Conservation (phyloP, 2,329 filamentous ascomycete genomes). For the Verruconis gallopava region DNA sequence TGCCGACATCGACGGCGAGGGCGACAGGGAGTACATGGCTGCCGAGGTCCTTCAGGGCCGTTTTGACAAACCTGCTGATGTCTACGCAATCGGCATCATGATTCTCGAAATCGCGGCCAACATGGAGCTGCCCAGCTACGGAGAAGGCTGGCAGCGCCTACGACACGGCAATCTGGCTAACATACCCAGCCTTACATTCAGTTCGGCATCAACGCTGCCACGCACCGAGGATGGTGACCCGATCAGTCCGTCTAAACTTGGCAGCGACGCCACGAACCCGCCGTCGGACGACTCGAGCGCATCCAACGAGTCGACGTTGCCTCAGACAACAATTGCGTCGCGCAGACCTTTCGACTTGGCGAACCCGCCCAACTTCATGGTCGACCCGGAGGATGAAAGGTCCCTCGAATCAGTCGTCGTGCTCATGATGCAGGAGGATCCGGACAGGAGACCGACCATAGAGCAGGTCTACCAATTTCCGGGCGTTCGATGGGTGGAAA, state of each 20-base stretch:
- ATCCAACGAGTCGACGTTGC: conserved; percentile 16
- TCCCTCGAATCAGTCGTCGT: conserved; percentile 74
- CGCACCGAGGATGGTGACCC: conserved; percentile 64
- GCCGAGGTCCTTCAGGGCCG: conserved; percentile 80
- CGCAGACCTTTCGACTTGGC: conserved; percentile 40
- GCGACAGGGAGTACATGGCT: conserved; percentile 91
- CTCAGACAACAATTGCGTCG: neutral
- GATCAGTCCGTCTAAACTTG: conserved; percentile 20
- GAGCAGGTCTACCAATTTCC: conserved; percentile 59
- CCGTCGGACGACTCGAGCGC: conserved; percentile 21
- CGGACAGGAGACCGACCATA: conserved; percentile 58
- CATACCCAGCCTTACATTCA: conserved; percentile 77
- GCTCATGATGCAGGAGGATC: conserved; percentile 75
- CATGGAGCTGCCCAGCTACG: conserved; percentile 85
- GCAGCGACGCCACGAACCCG: conserved; percentile 13
- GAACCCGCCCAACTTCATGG: conserved; percentile 77
- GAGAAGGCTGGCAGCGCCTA: conserved; percentile 78
- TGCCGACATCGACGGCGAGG: conserved; percentile 72
- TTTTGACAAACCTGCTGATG: conserved; percentile 81
- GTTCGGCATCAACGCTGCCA: conserved; percentile 53
- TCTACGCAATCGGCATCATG: conserved; percentile 89
- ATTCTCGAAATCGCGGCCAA: conserved; percentile 92
- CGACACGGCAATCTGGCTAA: conserved; percentile 81
- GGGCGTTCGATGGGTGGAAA: conserved; percentile 68
- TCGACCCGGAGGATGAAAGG: conserved; percentile 55